Conservation (phyloP, 208 protist species). For the Endotrypanum monterogeii region DNA sequence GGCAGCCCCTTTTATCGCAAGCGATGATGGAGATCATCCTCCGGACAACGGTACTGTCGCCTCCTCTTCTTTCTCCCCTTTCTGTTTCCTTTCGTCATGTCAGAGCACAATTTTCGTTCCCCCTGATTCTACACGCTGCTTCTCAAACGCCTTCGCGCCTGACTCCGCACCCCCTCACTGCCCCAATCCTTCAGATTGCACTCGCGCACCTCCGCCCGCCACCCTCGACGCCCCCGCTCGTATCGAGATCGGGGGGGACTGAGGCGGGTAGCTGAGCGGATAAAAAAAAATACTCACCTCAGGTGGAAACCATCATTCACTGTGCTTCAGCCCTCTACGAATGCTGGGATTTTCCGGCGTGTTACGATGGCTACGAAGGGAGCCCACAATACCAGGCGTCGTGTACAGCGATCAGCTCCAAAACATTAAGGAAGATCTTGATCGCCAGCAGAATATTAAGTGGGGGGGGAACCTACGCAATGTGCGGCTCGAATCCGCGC, state of each 20-base stretch:
- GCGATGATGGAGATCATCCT: too few relatives aligned
- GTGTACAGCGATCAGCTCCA: slow-evolving; percentile 74
- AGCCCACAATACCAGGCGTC: slow-evolving; percentile 63
- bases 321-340: background rate
- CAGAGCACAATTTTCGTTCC: too few relatives aligned
- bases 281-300: background rate
- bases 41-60: too few relatives aligned
- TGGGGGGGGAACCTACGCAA: slow-evolving; percentile 79
- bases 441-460: slow-evolving; percentile 27
- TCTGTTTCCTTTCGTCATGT: too few relatives aligned
- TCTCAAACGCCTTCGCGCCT: too few relatives aligned
- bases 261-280: background rate
- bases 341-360: slow-evolving; percentile 14
- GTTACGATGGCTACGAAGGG: slow-evolving; percentile 42
- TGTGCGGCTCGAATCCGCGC: slow-evolving; percentile 59
- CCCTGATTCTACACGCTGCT: too few relatives aligned
- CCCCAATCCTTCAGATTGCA: too few relatives aligned
- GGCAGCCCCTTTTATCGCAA: too few relatives aligned
- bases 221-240: too few relatives aligned
- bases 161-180: too few relatives aligned
- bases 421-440: slow-evolving; percentile 21
- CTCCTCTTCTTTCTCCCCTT: too few relatives aligned
- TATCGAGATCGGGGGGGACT: background rate
- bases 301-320: background rate
- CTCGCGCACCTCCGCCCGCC: too few relatives aligned